phyloP scores from a whole-genome alignment of 2,329 filamentous ascomycete species.

The Aspergillus tamarii region DNA sequence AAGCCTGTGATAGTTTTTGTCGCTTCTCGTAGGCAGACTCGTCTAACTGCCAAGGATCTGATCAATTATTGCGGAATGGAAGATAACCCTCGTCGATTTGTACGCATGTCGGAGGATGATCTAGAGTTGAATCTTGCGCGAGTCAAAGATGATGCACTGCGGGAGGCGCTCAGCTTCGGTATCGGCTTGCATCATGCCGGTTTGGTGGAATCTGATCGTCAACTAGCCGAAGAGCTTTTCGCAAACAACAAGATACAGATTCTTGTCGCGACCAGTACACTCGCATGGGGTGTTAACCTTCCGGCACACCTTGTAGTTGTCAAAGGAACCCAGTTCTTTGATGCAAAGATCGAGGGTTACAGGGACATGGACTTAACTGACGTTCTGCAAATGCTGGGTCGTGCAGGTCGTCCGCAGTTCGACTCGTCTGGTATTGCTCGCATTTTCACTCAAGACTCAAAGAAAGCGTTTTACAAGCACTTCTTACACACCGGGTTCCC shows the following conservation, averaged over 20 bases:
- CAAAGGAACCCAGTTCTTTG: conserved; percentile 97
- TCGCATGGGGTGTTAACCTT: conserved; percentile 97
- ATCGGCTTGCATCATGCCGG: conserved; percentile 97
- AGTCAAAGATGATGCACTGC: conserved; percentile 89
- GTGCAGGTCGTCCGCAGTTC: conserved; percentile 94
- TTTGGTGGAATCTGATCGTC: conserved; percentile 90
- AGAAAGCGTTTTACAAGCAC: conserved; percentile 99
- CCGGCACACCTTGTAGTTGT: conserved; percentile 96
- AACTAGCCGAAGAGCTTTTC: conserved; percentile 91
- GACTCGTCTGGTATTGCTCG: conserved; percentile 93
- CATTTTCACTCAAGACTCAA: conserved; percentile 95
- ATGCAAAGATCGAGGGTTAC: conserved; percentile 96
- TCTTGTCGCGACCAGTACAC: conserved; percentile 89
- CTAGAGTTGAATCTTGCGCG: conserved; percentile 82
- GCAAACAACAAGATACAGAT: conserved; percentile 98
- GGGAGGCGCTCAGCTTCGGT: conserved; percentile 94
- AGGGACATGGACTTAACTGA: conserved; percentile 99
- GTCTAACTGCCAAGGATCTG: conserved; percentile 90
- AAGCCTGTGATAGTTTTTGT: conserved; percentile 99
- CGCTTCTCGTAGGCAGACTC: conserved; percentile 89
- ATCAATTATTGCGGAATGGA: conserved; percentile 99
- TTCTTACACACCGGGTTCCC: conserved; percentile 98
- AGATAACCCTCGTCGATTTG: conserved; percentile 90
- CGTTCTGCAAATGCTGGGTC: conserved; percentile 95
- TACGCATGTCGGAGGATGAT: conserved; percentile 93